Percentiles rank a stretch among this genome's conserved stretches.
Evolutionary conservation across 345 rosid genomes (phyloP).

Genomic region (Lepidium didymum): DNA sequence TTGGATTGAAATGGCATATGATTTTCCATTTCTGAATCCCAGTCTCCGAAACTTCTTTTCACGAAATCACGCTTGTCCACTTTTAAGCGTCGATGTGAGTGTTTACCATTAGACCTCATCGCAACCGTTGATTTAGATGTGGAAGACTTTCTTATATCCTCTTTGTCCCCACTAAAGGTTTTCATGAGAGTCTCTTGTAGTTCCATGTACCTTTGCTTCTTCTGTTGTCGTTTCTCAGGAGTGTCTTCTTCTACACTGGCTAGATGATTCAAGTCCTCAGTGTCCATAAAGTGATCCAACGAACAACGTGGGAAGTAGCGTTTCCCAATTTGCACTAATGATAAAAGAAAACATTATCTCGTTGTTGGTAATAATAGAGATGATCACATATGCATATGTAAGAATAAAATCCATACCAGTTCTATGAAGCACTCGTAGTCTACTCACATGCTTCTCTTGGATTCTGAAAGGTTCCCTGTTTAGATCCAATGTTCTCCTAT

Average conservation of each 20-base stretch:
- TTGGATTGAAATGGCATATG: neutral
- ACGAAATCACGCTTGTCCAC: neutral
- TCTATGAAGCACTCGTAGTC: constrained; percentile 57
- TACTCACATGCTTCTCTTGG: constrained; percentile 59
- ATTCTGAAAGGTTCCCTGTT: constrained; percentile 59
- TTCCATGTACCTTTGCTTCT: constrained; percentile 51
- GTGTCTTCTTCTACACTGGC: constrained; percentile 47
- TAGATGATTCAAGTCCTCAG: constrained; percentile 46
- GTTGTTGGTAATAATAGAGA: neutral
- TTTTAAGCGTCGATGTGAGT: constrained; percentile 13
- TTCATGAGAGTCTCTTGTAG: constrained; percentile 48
- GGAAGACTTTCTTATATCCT: constrained; percentile 44
- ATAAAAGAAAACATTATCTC: neutral
- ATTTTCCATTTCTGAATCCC: neutral
- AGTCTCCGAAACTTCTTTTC: neutral
- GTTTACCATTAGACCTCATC: neutral
- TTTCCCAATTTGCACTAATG: constrained; percentile 68
- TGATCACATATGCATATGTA: neutral
- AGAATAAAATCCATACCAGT: constrained; percentile 44
- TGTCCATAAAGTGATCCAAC: constrained; percentile 71
- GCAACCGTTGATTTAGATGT: constrained; percentile 17
- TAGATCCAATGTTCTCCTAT: constrained; percentile 49
- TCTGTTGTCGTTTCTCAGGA: constrained; percentile 41
- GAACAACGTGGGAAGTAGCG: constrained; percentile 79
- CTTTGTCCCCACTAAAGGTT: constrained; percentile 63